Base-by-base conservation (phyloP, 306 rosid species). In the Prunus dulcis region DNA sequence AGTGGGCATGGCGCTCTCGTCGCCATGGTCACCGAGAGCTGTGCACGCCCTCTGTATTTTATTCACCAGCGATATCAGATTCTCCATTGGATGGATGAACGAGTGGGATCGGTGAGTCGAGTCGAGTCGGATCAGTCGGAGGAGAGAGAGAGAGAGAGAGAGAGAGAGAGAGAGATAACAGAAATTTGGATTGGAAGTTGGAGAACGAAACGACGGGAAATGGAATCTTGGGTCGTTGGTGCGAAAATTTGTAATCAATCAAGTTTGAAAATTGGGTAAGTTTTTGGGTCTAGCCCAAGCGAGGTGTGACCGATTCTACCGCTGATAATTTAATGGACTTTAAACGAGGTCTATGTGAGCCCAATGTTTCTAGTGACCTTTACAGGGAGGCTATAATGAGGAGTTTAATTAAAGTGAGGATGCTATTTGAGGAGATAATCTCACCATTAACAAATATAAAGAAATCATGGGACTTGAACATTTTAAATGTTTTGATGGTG, bases 31-130 rank as follows among this genome's bases (percentile, higher is more conserved):
- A 3, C 98, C 98, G 13, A 94, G 84, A 19, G 91, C 94, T 12
- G 98, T 94, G 80, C 98, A 94, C 46, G 97, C 98, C 61, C 98
- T 81, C 87, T 94, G 98, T 72, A 94, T 85, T 82, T 87, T 90
- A 78, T 94, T 94, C 53, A 94, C 96, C 47, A 94, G 84, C n/a
- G 93, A 88, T 79, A 94, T 94, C 90, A 94, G 85, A 83, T 90
- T 94, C 81, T 91, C 96, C 98, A 94, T 94, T 17, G 68, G 67
- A 51, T 17, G 68, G 67, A 51, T 10, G 13, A 43, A n/a, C 25
- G 65, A 65, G 68, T 45, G 30, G 63, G 51, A 43, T 62, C 41
- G 34, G 58, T 5, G 72, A 41, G 71, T 49, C 19, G 71, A 74
- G 49, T 25, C 49, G n/a, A 30, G 3, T 53, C 55, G n/a, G 61